These are phyloP conservation scores for Leccinum variicolor DNA, from an alignment of 768 basidiomycete genomes.

Conservation along the genomic window DNA sequence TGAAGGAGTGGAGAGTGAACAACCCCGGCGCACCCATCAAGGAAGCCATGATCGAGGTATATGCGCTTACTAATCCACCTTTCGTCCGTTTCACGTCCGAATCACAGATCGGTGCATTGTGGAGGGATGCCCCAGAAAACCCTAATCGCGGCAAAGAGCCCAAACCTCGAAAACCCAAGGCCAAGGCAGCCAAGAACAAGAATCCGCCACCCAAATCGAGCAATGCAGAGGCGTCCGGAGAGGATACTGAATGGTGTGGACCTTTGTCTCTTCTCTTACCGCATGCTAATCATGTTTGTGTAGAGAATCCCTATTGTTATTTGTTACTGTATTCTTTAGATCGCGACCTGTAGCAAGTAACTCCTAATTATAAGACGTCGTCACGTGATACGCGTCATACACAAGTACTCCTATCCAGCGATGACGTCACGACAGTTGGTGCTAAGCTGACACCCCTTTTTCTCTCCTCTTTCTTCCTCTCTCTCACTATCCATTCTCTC, in stretches of 20 bases:
- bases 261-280: background rate
- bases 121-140: slow-evolving; percentile 61
- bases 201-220: slow-evolving; percentile 20
- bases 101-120: slow-evolving; percentile 50
- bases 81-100: slow-evolving; percentile 2
- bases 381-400: slow-evolving; percentile 19
- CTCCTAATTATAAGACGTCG: background rate
- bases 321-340: background rate
- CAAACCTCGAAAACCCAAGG: slow-evolving; percentile 46
- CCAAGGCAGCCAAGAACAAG: slow-evolving; percentile 19
- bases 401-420: slow-evolving; percentile 14
- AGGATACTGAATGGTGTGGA: slow-evolving; percentile 21
- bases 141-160: slow-evolving; percentile 56
- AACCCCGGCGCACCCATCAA: slow-evolving; percentile 46
- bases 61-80: slow-evolving; percentile 9
- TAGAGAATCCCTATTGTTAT: slow-evolving; percentile 4
- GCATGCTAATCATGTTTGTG: background rate
- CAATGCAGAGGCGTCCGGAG: slow-evolving; percentile 21
- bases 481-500: background rate
- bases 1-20: slow-evolving; percentile 55
- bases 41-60: slow-evolving; percentile 52
- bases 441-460: background rate
- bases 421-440: background rate
- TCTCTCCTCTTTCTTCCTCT: too few species aligned
- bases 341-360: background rate